These are phyloP conservation scores for Fusarium sterilihyphosum DNA, from an alignment of 2,329 filamentous ascomycete species.

Conservation along the genomic window DNA sequence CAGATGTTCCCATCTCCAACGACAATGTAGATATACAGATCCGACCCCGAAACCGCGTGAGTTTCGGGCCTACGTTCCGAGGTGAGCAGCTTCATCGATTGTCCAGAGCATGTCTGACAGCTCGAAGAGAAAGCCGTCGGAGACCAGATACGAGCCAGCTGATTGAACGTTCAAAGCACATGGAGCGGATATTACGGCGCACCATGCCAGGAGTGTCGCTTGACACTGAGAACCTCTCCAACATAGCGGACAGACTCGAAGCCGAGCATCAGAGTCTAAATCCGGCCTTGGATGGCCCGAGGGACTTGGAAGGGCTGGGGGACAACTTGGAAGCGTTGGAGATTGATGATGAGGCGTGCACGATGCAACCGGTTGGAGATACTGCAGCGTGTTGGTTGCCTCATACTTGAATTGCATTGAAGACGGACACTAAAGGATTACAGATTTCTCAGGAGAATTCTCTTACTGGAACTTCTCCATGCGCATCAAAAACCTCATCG, in stretches of 20 bases:
- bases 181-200: neutral
- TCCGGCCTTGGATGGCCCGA: neutral
- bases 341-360: neutral
- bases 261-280: neutral
- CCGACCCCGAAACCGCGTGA: neutral
- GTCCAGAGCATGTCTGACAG: neutral
- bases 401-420: neutral
- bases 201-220: neutral
- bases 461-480: conserved; percentile 6
- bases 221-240: neutral
- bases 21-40: neutral
- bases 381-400: neutral
- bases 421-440: neutral
- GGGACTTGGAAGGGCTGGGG: neutral
- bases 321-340: neutral
- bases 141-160: neutral
- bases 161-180: neutral
- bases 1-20: neutral
- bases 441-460: conserved; percentile 4
- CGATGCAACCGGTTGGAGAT: neutral
- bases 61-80: neutral
- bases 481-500: neutral
- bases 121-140: neutral
- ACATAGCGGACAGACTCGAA: neutral
- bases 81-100: neutral